Evolutionary conservation across 352 stramenopile species (phyloP).

Genomic region (Phytopythium boreale): DNA sequence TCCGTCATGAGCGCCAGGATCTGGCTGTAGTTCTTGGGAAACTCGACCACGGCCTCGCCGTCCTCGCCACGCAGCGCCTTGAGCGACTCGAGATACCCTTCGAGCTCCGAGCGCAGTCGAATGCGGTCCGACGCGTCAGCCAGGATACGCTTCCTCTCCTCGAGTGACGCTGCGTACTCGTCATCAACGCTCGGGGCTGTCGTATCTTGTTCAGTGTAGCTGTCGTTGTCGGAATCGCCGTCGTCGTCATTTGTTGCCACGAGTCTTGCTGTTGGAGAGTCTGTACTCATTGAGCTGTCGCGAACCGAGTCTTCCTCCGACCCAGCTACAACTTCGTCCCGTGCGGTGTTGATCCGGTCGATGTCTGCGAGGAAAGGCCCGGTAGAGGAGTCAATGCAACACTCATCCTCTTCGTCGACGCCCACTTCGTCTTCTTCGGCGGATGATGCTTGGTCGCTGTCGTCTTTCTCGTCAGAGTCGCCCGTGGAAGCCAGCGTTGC

Average conservation of each 20-base stretch:
- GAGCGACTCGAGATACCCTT: conserved; percentile 43
- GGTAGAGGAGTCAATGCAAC: not conserved
- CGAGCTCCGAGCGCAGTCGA: conserved; percentile 36
- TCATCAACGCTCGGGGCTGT: conserved; percentile 11
- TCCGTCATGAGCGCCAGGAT: conserved; percentile 67
- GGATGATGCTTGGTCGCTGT: not conserved
- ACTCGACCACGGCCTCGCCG: conserved; percentile 46
- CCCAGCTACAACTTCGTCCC: not conserved
- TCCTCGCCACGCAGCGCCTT: conserved; percentile 35
- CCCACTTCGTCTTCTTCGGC: not conserved
- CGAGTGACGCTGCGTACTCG: conserved; percentile 22
- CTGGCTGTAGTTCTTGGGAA: conserved; percentile 60
- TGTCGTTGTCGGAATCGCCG: not conserved
- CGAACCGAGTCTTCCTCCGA: not conserved
- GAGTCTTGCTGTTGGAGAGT: not conserved
- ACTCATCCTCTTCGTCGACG: not conserved
- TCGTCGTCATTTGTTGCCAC: not conserved
- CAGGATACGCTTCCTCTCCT: conserved; percentile 14
- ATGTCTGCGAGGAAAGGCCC: not conserved
- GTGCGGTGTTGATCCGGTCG: not conserved
- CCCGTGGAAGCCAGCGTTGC: not conserved
- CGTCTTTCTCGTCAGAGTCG: not conserved
- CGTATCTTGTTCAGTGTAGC: not conserved
- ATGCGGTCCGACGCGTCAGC: conserved; percentile 35
- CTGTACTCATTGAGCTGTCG: not conserved